Percentiles rank a stretch among this genome's conserved stretches.
Conservation (phyloP, 208 protist species). For the Trypanosomatidae sp. region DNA sequence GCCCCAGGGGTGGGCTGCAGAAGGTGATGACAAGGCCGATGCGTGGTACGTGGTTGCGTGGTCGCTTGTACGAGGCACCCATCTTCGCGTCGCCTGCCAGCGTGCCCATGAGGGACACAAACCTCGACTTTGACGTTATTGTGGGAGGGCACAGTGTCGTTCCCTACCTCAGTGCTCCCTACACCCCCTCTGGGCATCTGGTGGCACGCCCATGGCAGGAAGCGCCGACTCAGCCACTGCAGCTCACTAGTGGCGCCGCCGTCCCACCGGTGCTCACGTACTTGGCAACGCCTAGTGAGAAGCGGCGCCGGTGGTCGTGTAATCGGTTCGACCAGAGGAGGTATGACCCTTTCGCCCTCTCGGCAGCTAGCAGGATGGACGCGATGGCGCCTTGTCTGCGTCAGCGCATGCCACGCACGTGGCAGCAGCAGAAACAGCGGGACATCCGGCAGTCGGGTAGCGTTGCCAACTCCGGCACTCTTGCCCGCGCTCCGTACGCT, state of each 20-base stretch:
- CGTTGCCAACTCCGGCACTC: neutral
- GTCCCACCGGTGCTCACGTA: conserved; percentile 5
- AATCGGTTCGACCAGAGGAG: neutral
- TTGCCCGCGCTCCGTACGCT: neutral
- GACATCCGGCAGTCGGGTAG: neutral
- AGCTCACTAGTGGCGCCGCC: neutral
- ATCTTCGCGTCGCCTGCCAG: neutral
- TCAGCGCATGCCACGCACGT: conserved; percentile 12
- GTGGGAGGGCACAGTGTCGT: neutral
- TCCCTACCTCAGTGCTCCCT: neutral
- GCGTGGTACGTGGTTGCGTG: neutral
- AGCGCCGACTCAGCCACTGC: neutral
- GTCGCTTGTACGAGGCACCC: neutral
- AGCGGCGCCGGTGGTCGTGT: conserved; percentile 17
- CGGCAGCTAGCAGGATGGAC: neutral
- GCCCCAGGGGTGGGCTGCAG: neutral
- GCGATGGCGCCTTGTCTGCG: neutral
- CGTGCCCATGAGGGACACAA: neutral
- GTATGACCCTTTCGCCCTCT: neutral
- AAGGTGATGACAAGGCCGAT: neutral
- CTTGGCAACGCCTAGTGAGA: conserved; percentile 15
- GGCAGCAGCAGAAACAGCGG: conserved; percentile 26
- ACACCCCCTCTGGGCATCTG: neutral
- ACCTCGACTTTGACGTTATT: neutral
- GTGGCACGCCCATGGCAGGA: neutral